Percentiles rank a stretch among this genome's conserved stretches.
phyloP scores from a whole-genome alignment of 306 rosid species.

The Vigna radiata region DNA sequence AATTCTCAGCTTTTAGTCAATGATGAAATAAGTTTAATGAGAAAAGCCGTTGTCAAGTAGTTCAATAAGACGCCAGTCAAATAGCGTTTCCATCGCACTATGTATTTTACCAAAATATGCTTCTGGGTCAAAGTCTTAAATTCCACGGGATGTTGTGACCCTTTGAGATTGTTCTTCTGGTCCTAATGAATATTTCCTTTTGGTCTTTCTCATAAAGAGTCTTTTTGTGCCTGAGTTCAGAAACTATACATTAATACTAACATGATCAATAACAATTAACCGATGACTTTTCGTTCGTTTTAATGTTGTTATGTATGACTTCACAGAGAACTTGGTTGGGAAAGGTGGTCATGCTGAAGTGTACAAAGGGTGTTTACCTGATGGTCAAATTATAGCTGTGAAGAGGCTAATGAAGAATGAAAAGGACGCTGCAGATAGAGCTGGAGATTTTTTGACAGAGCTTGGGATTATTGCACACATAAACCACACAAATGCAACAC shows the following conservation, averaged over 20 bases:
- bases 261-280: background rate
- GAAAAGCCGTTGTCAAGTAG: background rate
- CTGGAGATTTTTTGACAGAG: slow-evolving; percentile 83
- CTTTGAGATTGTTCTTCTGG: slow-evolving; percentile 4
- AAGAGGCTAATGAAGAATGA: slow-evolving; percentile 77
- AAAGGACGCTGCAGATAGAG: slow-evolving; percentile 68
- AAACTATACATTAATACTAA: background rate
- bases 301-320: slow-evolving; percentile 14
- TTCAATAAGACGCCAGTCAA: background rate
- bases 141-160: slow-evolving; percentile 24
- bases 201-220: background rate
- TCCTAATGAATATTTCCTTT: background rate
- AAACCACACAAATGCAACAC: slow-evolving; percentile 79
- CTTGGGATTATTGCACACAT: slow-evolving; percentile 95
- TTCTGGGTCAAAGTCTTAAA: slow-evolving; percentile 27
- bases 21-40: background rate
- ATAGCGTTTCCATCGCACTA: background rate
- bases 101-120: slow-evolving; percentile 15
- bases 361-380: slow-evolving; percentile 67
- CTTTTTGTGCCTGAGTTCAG: slow-evolving; percentile 17
- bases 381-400: slow-evolving; percentile 82
- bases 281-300: slow-evolving; percentile 1
- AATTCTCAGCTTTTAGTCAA: slow-evolving; percentile 37
- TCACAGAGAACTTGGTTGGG: slow-evolving; percentile 81
- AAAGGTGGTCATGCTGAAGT: slow-evolving; percentile 98